phyloP scores from a whole-genome alignment of 805 yeast species.

The Saturnispora diversa region DNA sequence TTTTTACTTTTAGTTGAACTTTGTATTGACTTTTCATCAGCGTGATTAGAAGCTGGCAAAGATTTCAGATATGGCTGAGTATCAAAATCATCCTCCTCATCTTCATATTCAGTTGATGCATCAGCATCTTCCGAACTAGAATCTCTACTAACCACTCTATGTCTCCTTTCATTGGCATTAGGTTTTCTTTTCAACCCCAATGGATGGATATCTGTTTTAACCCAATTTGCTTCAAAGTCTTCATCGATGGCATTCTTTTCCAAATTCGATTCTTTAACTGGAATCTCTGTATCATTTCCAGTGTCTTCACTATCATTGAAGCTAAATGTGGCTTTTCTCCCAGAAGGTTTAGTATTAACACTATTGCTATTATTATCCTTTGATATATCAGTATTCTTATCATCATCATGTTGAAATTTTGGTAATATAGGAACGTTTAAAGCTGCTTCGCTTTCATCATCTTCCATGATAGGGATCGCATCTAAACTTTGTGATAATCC shows the following conservation, averaged over 20 bases:
- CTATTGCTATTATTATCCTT: too few species aligned
- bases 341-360: neutral
- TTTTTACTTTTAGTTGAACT: conserved; percentile 1
- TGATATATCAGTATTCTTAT: neutral
- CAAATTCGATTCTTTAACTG: neutral
- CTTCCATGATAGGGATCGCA: conserved; percentile 26
- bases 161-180: conserved; percentile 7
- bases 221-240: conserved; percentile 27
- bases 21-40: conserved; percentile 1
- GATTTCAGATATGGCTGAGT: conserved; percentile 1
- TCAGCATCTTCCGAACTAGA: conserved; percentile 19
- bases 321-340: conserved; percentile 2
- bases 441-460: conserved; percentile 26
- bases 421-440: conserved; percentile 24
- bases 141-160: conserved; percentile 2
- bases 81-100: conserved; percentile 7
- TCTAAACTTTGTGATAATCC: conserved; percentile 13
- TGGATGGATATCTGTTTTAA: conserved; percentile 3
- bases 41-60: neutral
- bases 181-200: conserved; percentile 7
- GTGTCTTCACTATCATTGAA: conserved; percentile 4
- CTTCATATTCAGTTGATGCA: conserved; percentile 22
- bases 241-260: conserved; percentile 23
- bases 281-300: neutral
- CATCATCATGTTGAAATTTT: conserved; percentile 13